Percentiles rank a stretch among this genome's conserved stretches.
phyloP scores from a whole-genome alignment of 306 rosid genomes.

The Quercus cerris region DNA sequence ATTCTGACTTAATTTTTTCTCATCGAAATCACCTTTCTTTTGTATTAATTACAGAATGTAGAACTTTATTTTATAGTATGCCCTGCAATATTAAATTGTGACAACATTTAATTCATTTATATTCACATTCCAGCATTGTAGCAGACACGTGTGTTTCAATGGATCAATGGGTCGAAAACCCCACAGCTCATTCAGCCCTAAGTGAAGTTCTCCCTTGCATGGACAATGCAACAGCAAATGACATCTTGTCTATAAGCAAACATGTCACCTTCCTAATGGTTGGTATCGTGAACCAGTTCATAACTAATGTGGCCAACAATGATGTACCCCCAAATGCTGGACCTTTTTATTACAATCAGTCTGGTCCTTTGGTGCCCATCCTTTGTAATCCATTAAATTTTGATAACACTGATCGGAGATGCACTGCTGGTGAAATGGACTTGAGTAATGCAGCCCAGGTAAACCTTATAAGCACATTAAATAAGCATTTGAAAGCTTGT shows the following conservation, averaged over 20 bases:
- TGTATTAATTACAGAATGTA: too few species aligned
- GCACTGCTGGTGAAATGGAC: slow-evolving; percentile 25
- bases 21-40: too few species aligned
- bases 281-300: slow-evolving; percentile 37
- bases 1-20: too few species aligned
- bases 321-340: slow-evolving; percentile 28
- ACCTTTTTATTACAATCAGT: slow-evolving; percentile 51
- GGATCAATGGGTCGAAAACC: slow-evolving; percentile 53
- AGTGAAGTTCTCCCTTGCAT: slow-evolving; percentile 38
- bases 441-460: slow-evolving; percentile 35
- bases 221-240: slow-evolving; percentile 21
- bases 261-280: slow-evolving; percentile 38
- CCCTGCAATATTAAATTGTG: too few species aligned
- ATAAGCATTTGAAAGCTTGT: too few species aligned
- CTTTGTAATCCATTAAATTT: slow-evolving; percentile 44
- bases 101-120: neutral
- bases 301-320: slow-evolving; percentile 39
- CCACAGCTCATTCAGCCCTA: slow-evolving; percentile 27
- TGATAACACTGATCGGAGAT: slow-evolving; percentile 31
- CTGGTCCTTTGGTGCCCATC: slow-evolving; percentile 43
- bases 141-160: slow-evolving; percentile 55
- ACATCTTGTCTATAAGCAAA: slow-evolving; percentile 5
- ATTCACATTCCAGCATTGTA: slow-evolving; percentile 23
- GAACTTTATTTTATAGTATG: too few species aligned
- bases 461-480: neutral